Evolutionary conservation across 345 rosid species (phyloP).

Genomic region (Citrus mangshanensis): DNA sequence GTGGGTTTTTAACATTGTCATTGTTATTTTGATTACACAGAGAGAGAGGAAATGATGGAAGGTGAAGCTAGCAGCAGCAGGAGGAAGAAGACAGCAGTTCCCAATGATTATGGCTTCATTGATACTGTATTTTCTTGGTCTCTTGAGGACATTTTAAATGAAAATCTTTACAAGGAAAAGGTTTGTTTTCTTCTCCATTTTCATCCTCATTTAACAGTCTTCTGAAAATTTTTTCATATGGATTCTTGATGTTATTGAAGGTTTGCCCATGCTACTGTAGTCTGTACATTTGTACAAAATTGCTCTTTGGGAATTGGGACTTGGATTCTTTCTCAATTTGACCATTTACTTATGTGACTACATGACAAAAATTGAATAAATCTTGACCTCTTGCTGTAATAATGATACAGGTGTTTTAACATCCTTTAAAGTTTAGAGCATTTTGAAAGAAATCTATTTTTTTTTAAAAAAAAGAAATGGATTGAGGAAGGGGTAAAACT

Average conservation of each 20-base stretch:
- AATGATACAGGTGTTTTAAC: not conserved
- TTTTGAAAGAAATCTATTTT: too few relatives aligned
- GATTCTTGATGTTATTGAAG: not conserved
- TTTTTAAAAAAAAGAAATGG: too few relatives aligned
- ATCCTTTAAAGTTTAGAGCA: too few relatives aligned
- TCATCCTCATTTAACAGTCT: not conserved
- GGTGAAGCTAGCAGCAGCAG: constrained; percentile 15
- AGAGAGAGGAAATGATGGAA: not conserved
- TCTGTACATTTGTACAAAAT: not conserved
- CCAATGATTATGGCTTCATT: not conserved
- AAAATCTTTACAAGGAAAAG: not conserved
- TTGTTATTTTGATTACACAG: not conserved
- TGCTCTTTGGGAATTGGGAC: not conserved
- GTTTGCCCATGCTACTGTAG: not conserved
- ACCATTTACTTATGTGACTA: not conserved
- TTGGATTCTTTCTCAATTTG: not conserved
- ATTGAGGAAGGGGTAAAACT: too few relatives aligned
- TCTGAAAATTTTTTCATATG: too few relatives aligned
- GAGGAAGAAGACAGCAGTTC: constrained; percentile 15
- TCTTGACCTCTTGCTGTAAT: not conserved
- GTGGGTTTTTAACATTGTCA: not conserved
- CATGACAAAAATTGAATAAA: not conserved
- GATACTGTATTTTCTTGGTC: not conserved
- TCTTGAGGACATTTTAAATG: not conserved
- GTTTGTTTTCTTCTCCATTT: not conserved